Evolutionary conservation across 2,329 filamentous ascomycete species (phyloP), one percentile per base, ranked within the genome.

Genomic region (Orbilia quercus): DNA sequence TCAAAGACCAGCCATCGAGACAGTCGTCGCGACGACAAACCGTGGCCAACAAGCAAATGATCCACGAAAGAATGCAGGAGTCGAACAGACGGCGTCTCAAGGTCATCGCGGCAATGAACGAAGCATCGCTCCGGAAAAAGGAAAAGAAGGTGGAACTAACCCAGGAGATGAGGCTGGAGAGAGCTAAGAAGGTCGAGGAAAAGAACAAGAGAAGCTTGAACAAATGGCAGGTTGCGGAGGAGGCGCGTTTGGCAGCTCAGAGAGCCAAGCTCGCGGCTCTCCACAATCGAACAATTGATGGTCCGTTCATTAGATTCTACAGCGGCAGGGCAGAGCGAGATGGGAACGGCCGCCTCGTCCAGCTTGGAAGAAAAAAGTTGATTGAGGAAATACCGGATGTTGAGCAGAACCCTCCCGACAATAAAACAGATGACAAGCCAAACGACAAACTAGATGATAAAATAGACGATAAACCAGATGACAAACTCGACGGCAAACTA

Each of bases 221-320:
- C 79, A 86, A 91, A 64, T 98, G 94, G 93, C 93, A 98, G 80
- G 90, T 92, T 80, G 91, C 92, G 5, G 95, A 99, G 82, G 92
- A 92, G 81, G 88, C 90, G 79, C 88, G 94, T 69, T 90, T 93
- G 76, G 91, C 94, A 77, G 91, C 96, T 79, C 86, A 94, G 74
- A 86, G 88, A 75, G 90, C 89, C 42, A 94, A 90, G 81, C 84
- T 98, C 51, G 92, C 94, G 40, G 95, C 94, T 12, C 83, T 98
- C 77, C 91, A 96, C 78, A 91, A 92, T 79, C 88, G 93, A 53
- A 91, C 90, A 55, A 85, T 98, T 7, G 89, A 94, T 60, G 95
- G 95, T 0, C 92, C 95, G 0, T 91, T 97, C 9, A 89, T 97
- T 44, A 91, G 91, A 1, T 94, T 91, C 80, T 97, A 93, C 90